Evolutionary conservation across 2,329 filamentous ascomycete genomes (phyloP).

Genomic region (Trichoderma atroviride): DNA sequence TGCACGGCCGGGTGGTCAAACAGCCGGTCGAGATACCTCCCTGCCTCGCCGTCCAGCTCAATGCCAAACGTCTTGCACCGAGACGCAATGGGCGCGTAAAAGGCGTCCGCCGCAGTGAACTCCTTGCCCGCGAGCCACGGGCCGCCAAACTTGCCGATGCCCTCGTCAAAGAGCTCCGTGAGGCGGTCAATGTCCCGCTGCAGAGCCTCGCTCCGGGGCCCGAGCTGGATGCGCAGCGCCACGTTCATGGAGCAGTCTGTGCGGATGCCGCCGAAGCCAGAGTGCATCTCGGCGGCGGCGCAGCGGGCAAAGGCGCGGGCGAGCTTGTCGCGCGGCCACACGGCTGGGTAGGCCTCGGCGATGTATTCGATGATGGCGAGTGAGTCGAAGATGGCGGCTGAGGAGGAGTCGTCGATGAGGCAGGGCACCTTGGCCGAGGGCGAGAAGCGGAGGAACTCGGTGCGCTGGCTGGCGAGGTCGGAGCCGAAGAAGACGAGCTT

Average conservation of each 20-base stretch:
- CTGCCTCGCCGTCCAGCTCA: conserved; percentile 36
- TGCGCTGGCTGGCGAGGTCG: conserved; percentile 35
- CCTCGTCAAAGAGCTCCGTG: conserved; percentile 43
- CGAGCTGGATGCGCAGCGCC: conserved; percentile 42
- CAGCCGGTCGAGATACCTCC: conserved; percentile 41
- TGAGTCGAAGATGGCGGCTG: conserved; percentile 49
- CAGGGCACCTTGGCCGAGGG: conserved; percentile 48
- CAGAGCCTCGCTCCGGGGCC: conserved; percentile 35
- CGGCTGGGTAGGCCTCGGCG: conserved; percentile 46
- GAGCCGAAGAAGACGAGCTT: conserved; percentile 41
- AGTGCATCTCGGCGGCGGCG: conserved; percentile 52
- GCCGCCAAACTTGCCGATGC: conserved; percentile 44
- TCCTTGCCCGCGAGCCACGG: conserved; percentile 45
- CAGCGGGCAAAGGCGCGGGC: conserved; percentile 48
- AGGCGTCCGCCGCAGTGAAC: conserved; percentile 46
- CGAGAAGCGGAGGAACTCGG: conserved; percentile 43
- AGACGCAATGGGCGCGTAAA: conserved; percentile 47
- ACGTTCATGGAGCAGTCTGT: conserved; percentile 49
- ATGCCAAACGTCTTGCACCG: conserved; percentile 44
- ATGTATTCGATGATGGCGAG: conserved; percentile 53
- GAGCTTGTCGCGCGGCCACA: conserved; percentile 46
- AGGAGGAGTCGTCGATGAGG: conserved; percentile 38
- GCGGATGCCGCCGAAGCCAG: conserved; percentile 46
- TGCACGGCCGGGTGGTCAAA: conserved; percentile 41
- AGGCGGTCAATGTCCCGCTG: conserved; percentile 43